Percentiles rank a stretch among this genome's conserved stretches.
Conservation (phyloP, 768 basidiomycete species). For the Phaffia australis region DNA sequence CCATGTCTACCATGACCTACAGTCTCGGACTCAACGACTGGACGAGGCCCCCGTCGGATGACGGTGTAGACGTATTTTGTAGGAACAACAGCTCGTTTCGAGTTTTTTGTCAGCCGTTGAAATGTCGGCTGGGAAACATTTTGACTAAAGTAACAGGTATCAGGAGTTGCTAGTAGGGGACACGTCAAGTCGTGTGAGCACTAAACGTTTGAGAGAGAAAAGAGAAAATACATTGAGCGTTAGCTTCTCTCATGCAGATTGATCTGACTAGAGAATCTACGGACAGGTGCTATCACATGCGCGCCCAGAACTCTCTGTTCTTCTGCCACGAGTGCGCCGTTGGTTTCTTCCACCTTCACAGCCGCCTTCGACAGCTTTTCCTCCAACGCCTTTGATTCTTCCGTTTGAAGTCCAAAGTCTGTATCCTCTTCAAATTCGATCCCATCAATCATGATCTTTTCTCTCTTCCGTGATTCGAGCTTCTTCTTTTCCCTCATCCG, state of each 20-base stretch:
- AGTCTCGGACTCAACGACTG: conserved; percentile 32
- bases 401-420: background rate
- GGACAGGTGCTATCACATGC: conserved; percentile 21
- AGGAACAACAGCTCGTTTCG: conserved; percentile 72
- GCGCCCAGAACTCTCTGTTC: conserved; percentile 6
- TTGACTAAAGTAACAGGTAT: conserved; percentile 19
- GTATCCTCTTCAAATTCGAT: conserved; percentile 14
- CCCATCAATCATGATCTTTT: conserved; percentile 12
- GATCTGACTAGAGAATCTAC: background rate
- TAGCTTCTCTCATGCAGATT: background rate
- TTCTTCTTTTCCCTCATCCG: background rate
- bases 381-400: background rate
- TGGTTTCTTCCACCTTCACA: background rate
- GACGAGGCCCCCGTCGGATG: conserved; percentile 66
- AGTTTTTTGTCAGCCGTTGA: conserved; percentile 77
- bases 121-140: conserved; percentile 69
- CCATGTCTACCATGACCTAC: conserved; percentile 28
- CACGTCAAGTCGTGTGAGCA: conserved; percentile 24
- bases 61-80: conserved; percentile 82
- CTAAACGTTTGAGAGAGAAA: background rate
- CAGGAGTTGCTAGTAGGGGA: conserved; percentile 19
- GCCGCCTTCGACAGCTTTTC: background rate
- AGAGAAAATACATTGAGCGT: background rate
- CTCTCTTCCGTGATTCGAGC: background rate
- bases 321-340: background rate